Base-by-base conservation (phyloP, 805 yeast species). In the Candida fluviatilis region DNA sequence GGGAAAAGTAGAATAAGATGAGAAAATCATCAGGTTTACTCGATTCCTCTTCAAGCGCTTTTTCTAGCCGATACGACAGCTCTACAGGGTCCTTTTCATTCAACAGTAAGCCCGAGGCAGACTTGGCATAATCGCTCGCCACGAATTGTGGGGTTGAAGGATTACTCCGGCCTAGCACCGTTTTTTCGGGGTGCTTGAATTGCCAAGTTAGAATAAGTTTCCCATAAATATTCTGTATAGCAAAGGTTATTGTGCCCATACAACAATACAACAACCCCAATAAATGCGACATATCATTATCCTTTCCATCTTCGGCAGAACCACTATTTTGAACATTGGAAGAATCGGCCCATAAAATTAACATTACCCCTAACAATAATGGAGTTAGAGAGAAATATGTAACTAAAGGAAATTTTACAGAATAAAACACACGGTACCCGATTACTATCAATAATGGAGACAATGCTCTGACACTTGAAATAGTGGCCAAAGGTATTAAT, bases 151-250 rank as follows among this genome's bases (percentile, higher is more conserved):
- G 24, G 5, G 34, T 7, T n/a, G 29, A 11, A 12, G 29, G 29
- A 5, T 26, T 7, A 7, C 24, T 31, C 11, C 15, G n/a, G 18
- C 18, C 14, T 8, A 31, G 18, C n/a, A 18, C 34, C 15, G 18
- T 8, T 19, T 31, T 18, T n/a, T 33, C 35, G 12, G 47, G 35
- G 12, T 49, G 53, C 38, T 59, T 62, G 6, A 48, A 51, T 60
- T 26, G 90, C 69, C 70, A 62, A 1, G 69, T 86, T 44, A 88
- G 75, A 28, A 89, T 79, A 46, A 79, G 82, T 61, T 89, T 89
- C 27, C 93, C 89, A 59, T 86, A 88, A 32, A 89, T 84, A 55
- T 88, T 88, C 54, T 88, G 95, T 2, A 80, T 76, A 4, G 91
- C 95, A 65, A 89, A 88, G 14, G 87, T 77, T 5, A 84, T 56